Conservation (phyloP, 257 asterid species). For the Galeopsis tetrahit region DNA sequence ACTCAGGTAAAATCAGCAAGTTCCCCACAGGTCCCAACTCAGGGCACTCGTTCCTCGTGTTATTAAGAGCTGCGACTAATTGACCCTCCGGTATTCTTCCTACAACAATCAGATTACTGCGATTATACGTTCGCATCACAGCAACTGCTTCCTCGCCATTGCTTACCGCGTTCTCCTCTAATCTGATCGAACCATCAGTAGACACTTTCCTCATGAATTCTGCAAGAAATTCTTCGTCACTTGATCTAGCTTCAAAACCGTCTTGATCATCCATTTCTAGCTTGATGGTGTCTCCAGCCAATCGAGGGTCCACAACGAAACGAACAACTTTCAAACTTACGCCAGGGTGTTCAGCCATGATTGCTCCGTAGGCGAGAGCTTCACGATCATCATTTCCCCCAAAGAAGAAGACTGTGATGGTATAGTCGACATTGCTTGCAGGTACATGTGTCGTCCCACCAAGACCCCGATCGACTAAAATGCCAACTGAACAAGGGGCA, state of each 20-base stretch:
- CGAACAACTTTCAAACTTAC: constrained; percentile 40
- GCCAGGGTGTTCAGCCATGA: constrained; percentile 65
- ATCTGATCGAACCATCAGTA: constrained; percentile 33
- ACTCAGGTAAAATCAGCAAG: constrained; percentile 42
- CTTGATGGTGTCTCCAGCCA: constrained; percentile 34
- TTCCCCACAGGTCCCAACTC: constrained; percentile 59
- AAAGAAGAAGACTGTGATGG: constrained; percentile 45
- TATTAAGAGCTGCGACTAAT: constrained; percentile 35
- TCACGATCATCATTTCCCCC: constrained; percentile 60
- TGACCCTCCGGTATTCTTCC: constrained; percentile 57
- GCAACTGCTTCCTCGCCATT: constrained; percentile 37
- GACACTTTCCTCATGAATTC: constrained; percentile 32
- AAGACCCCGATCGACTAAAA: constrained; percentile 55
- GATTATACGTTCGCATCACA: constrained; percentile 22
- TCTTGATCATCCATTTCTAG: constrained; percentile 27
- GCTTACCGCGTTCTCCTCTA: constrained; percentile 35
- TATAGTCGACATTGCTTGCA: constrained; percentile 47
- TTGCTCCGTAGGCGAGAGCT: constrained; percentile 51
- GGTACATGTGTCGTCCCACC: constrained; percentile 55
- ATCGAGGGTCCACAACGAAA: constrained; percentile 37
- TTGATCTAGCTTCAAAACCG: constrained; percentile 10
- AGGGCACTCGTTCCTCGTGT: constrained; percentile 41
- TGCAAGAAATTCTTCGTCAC: constrained; percentile 40
- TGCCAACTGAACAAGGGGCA: constrained; percentile 56
- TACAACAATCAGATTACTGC: constrained; percentile 39